Base-by-base conservation (phyloP, 306 rosid genomes). In the Trifolium subterraneum region DNA sequence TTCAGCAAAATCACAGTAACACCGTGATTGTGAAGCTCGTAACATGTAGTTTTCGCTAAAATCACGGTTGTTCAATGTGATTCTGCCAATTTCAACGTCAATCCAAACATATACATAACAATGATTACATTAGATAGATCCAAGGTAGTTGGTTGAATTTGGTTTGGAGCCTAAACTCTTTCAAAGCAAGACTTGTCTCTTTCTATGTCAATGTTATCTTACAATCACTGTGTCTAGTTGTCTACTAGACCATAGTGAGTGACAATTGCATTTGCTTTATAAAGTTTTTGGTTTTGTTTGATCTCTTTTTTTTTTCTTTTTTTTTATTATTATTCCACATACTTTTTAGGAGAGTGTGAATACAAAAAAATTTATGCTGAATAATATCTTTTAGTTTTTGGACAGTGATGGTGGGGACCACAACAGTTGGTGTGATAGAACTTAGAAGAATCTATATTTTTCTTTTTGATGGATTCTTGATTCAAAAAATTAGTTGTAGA, bases 371-470 rank as follows among this genome's bases (percentile, higher is more conserved):
- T 77, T 77, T 50, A 35, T 78, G 73, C 59, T 44, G 60, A 39
- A 38, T 66, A 9, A 39, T 66, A 10, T 29, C 64, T 73, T 71
- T 68, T 81, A 70, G 77, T 79, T 65, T 78, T 65, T 78, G 79
- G 87, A 72, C 82, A 72, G 78, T 72, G 80, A 33, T 83, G 83
- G 89, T 90, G 94, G 93, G 93, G 86, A 86, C 92, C 90, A 87
- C 80, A 84, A 86, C 82, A 78, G 79, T 77, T 76, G 69, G 66
- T 79, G 72, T 64, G 74, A 61, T 68, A 79, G 82, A 70, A 86
- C 39, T 36, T 36, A 7, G 81, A 48, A 80, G 39, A 36, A 36
- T 36, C 39, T 85, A 62, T 73, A n/a, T 23, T 62, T 50, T 44
- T 47, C 74, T 73, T 74, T 81, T 75, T 76, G 77, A 71, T 48